Evolutionary conservation across 495 filamentous ascomycete species (phyloP), one percentile per base, ranked within the genome.

Genomic region (Aspergillus haitiensis): DNA sequence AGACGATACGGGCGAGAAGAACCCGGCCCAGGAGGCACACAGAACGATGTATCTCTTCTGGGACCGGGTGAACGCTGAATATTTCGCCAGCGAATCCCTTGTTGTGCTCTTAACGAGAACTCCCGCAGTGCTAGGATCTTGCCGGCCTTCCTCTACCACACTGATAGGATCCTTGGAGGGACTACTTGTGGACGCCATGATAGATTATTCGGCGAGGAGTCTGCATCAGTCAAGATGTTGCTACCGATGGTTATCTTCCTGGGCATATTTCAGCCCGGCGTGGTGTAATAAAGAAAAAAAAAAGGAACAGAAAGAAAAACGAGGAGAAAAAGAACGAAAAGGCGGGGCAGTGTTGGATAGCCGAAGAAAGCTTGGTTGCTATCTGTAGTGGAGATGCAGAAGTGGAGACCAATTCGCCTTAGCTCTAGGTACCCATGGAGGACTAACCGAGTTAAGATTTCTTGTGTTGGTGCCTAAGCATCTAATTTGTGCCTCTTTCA

Each of bases 1-100:
- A 2, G 76, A 68, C 0, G 79, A 81, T 8, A 81, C 61, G 0
- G 79, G 72, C 5, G 72, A 72, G 21, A 74, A 79, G 2, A 67
- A 66, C 0, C 64, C 75, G 13, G 63, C 70, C 42, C 65, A 64
- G 18, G 72, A 71, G 33, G 69, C 73, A 27, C 61, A 66, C 42
- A 71, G 57, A n/a, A 60, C 52, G 15, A 63, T 63, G 21, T 58
- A 66, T 21, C 52, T 6, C 33, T 63, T 63, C 48, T 66, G 56
- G 0, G 47, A 3, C 13, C 32, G 37, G 2, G 57, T 47, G 44
- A 63, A 63, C 13, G 31, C 34, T 2, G 63, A 61, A 48, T 65
- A 59, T 16, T n/a, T 10, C 7, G n/a, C 47, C 12, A 10, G 21
- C 13, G 47, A 32, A 0, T 32, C 47, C 32, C 8, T 13, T 13